Evolutionary conservation across 1,284 basidiomycete species (phyloP).

Genomic region (Pseudozyma thailandica): DNA sequence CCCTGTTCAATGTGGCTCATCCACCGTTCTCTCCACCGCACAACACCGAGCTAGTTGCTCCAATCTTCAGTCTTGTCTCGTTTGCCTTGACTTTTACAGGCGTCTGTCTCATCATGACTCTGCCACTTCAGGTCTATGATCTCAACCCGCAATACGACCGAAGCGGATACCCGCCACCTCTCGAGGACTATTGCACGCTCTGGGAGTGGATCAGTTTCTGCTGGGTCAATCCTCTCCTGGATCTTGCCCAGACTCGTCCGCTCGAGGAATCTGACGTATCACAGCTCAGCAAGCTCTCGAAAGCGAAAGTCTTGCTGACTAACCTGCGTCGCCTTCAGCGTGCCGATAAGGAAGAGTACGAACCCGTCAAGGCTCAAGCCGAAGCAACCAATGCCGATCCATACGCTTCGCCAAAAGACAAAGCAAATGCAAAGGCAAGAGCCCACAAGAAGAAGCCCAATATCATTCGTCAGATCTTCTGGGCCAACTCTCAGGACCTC

Average conservation of each 20-base stretch:
- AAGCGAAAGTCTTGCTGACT: slow-evolving; percentile 27
- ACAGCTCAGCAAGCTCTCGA: slow-evolving; percentile 38
- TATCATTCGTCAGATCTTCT: slow-evolving; percentile 27
- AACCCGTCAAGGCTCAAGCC: slow-evolving; percentile 6
- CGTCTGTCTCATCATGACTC: slow-evolving; percentile 15
- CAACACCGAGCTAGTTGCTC: slow-evolving; percentile 17
- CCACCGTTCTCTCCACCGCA: slow-evolving; percentile 14
- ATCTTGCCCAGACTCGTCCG: slow-evolving; percentile 12
- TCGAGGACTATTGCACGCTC: slow-evolving; percentile 80
- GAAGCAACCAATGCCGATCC: slow-evolving; percentile 2
- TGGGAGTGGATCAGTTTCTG: slow-evolving; percentile 82
- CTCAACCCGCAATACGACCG: slow-evolving; percentile 25
- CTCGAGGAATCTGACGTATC: slow-evolving; percentile 51
- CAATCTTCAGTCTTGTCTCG: slow-evolving; percentile 18
- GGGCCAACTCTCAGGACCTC: slow-evolving; percentile 44
- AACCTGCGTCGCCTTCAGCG: slow-evolving; percentile 30
- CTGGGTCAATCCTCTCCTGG: slow-evolving; percentile 73
- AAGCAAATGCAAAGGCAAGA: slow-evolving; percentile 20
- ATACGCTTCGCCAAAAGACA: background rate
- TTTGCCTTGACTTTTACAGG: slow-evolving; percentile 8
- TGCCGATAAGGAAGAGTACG: slow-evolving; percentile 12
- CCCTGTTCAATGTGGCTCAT: slow-evolving; percentile 16
- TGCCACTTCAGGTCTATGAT: slow-evolving; percentile 42
- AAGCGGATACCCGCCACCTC: slow-evolving; percentile 69
- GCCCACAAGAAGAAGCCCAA: slow-evolving; percentile 30